Evolutionary conservation across 495 filamentous ascomycete species (phyloP).

Genomic region (Cryomyces minteri): DNA sequence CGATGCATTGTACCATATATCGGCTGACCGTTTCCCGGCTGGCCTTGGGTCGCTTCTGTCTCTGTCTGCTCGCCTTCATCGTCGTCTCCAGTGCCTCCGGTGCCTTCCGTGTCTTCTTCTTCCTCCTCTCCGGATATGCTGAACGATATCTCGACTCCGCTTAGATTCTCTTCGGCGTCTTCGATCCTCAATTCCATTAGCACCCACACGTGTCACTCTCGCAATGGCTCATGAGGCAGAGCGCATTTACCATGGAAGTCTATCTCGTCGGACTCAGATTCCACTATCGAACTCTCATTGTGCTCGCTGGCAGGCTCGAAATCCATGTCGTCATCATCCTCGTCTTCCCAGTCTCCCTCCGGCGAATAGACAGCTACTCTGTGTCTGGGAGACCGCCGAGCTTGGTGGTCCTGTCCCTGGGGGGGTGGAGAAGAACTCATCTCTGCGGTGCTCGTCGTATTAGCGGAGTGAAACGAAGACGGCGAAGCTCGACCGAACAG

Average conservation of each 20-base stretch:
- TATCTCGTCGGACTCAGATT: not conserved
- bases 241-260: not conserved
- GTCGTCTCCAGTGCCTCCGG: constrained; percentile 8
- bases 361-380: too few species aligned
- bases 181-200: not conserved
- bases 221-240: not conserved
- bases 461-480: too few species aligned
- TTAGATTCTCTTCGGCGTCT: not conserved
- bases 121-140: constrained; percentile 8
- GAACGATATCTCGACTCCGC: not conserved
- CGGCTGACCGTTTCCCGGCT: not conserved
- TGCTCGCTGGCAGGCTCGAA: constrained; percentile 13
- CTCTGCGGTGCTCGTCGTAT: too few species aligned
- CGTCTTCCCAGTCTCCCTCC: constrained; percentile 10
- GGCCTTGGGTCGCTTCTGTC: not conserved
- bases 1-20: not conserved
- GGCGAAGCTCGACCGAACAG: too few species aligned
- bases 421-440: too few species aligned
- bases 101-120: constrained; percentile 8
- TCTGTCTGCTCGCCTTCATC: constrained; percentile 22
- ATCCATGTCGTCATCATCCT: constrained; percentile 34
- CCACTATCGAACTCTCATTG: constrained; percentile 6
- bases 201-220: too few species aligned
- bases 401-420: too few species aligned
- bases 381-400: too few species aligned